A percentile compares a stretch with the other conserved stretches of the same genome.
phyloP scores from a whole-genome alignment of 2,329 filamentous ascomycete species.

The Fonsecaea pedrosoi region DNA sequence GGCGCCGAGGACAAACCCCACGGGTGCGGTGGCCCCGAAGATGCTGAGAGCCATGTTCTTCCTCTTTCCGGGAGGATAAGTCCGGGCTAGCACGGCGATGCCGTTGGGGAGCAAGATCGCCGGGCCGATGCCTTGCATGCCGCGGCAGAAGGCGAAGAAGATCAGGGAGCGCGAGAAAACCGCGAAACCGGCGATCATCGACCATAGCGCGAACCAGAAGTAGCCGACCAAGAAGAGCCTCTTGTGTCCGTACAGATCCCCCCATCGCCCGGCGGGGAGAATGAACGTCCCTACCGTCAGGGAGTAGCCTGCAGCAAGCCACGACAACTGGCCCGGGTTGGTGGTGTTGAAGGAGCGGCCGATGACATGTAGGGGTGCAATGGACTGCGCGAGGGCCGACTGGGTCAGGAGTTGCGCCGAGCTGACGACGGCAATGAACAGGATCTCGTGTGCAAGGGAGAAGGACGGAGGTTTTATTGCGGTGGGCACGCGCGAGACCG shows the following conservation, averaged over 20 bases:
- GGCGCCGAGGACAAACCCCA: slow-evolving; percentile 53
- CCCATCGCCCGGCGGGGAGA: slow-evolving; percentile 56
- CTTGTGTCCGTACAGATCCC: slow-evolving; percentile 60
- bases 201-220: slow-evolving; percentile 58
- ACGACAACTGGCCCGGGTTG: slow-evolving; percentile 51
- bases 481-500: slow-evolving; percentile 19
- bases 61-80: slow-evolving; percentile 53
- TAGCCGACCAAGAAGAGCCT: slow-evolving; percentile 58
- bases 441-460: slow-evolving; percentile 29
- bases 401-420: slow-evolving; percentile 53
- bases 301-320: slow-evolving; percentile 58
- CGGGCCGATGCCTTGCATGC: slow-evolving; percentile 57
- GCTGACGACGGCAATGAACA: slow-evolving; percentile 54
- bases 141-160: slow-evolving; percentile 47
- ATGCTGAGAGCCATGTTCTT: slow-evolving; percentile 59
- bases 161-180: slow-evolving; percentile 47
- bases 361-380: slow-evolving; percentile 56
- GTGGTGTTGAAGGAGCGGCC: slow-evolving; percentile 50
- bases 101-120: slow-evolving; percentile 58
- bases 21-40: slow-evolving; percentile 57
- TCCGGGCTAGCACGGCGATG: slow-evolving; percentile 56
- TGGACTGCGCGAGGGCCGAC: slow-evolving; percentile 44
- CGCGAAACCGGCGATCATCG: slow-evolving; percentile 53
- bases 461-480: slow-evolving; percentile 26
- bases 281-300: slow-evolving; percentile 60